Base-by-base conservation (phyloP, 768 basidiomycete genomes). In the Boletales sp. region DNA sequence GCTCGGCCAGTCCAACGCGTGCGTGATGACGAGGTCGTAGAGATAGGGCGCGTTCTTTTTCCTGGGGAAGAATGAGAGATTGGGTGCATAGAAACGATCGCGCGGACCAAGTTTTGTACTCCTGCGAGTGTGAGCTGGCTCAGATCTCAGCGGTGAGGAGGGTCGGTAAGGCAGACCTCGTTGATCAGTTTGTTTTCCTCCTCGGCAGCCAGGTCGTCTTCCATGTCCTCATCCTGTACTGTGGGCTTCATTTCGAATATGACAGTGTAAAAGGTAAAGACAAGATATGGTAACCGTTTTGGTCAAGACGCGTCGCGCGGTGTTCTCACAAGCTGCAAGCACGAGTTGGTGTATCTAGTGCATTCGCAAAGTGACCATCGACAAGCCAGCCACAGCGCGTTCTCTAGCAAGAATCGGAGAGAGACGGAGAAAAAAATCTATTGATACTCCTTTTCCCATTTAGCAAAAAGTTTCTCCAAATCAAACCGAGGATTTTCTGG, bases 21-120 rank as follows among this genome's bases (percentile, higher is more conserved):
- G 95, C 1, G 95, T 97, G 61, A 99, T 87, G 56, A 99, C 91
- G 19, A 95, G 78, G 69, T 99, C 97, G 69, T 99, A 99, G 13
- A 98, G 82, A 72, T 95, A 98, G 12, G 94, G 95, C 46, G 94
- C 92, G 71, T 94, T 95, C 74, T 93, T 93, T 78, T 93, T 93
- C 90, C 90, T 93, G 66, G 43, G 43, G 38, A 51, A 42, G 27
- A 30, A 48, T 51, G n/a, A 51, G 29, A 34, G 4, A 31, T 11
- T 42, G 34, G 1, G 32, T 14, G 40, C 37, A 9, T 17, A 37
- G 35, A 40, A 12, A 29, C 35, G 51, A 41, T 63, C 59, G 59
- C 38, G n/a, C 64, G 39, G 24, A 87, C 89, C 89, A 91, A 57
- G 82, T 89, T 70, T 91, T 91, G 65, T 91, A 91, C 68, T 91